Base-by-base conservation (phyloP, 2,329 filamentous ascomycete species). In the Hypoxylon sp. region DNA sequence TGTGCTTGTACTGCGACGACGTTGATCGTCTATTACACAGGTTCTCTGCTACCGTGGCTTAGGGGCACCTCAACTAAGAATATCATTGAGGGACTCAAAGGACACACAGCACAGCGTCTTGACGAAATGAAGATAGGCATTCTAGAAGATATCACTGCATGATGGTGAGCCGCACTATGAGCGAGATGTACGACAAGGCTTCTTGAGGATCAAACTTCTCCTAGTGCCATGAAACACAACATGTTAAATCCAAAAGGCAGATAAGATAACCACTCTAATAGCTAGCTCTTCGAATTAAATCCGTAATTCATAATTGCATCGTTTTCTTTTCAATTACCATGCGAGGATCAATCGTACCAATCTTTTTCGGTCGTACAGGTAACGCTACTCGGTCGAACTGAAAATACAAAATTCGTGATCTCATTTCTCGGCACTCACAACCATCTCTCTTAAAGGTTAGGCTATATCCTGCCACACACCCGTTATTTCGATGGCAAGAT, bases 401-500 rank as follows among this genome's bases (percentile, higher is more conserved):
- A 9, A 21, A 43, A 43, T 43, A 43, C 38, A 43, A 21, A 43
- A 36, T 46, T 49, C 46, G 28, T 55, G 55, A 56, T 25, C 36
- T 62, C 48, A 43, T 63, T 58, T 48, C 56, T 48, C 56, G 48
- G 56, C 36, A 49, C 7, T 36, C 53, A 60, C 52, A n/a, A 43
- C 38, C 21, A 13, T 43, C 14, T 1, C 14, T 45, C 53, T 68
- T 67, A n/a, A n/a, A n/a, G n/a, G n/a, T n/a, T n/a, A 78, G 23
- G 74, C 79, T 58, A 82, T 76, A 13, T 81, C 79, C 14, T 74
- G 73, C 81, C 83, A 88, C 6, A 80, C 76, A 4, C 89, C 89
- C 11, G 84, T 87, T 46, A 95, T 75, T 80, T 99, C 96, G 14
- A 97, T 87, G 46, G 91, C 83, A 2, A 99, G 87, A 80, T 98